A percentile compares a stretch with the other conserved stretches of the same genome.
These are phyloP conservation scores for Clitopilus hobsonii DNA, from an alignment of 768 basidiomycete species.

Conservation along the genomic window DNA sequence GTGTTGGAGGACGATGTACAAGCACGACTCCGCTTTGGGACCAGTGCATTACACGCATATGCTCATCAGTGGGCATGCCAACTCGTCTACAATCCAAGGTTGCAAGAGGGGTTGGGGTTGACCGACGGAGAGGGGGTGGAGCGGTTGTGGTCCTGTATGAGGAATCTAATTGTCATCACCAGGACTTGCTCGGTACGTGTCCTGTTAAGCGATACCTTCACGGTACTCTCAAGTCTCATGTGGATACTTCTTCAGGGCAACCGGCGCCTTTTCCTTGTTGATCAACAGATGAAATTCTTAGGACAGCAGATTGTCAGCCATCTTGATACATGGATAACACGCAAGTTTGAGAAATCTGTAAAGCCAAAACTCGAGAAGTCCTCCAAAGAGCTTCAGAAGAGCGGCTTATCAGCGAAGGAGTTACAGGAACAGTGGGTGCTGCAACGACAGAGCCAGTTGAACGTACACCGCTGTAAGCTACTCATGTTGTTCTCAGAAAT, in stretches of 20 bases:
- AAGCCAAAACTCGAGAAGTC: too few species aligned
- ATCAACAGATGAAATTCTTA: too few species aligned
- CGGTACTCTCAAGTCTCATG: slow-evolving; percentile 18
- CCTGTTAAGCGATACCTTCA: neutral
- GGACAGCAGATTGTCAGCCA: too few species aligned
- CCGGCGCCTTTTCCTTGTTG: too few species aligned
- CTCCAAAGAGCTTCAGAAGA: too few species aligned
- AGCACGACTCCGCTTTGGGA: slow-evolving; percentile 20
- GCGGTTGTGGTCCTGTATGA: slow-evolving; percentile 26
- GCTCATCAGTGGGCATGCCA: slow-evolving; percentile 34
- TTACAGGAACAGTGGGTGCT: too few species aligned
- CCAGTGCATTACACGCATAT: slow-evolving; percentile 34
- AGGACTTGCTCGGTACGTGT: slow-evolving; percentile 23
- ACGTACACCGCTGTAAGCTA: too few species aligned
- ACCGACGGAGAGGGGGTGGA: slow-evolving; percentile 30
- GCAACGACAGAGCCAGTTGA: too few species aligned
- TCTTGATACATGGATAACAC: too few species aligned
- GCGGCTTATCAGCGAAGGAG: too few species aligned
- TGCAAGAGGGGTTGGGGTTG: slow-evolving; percentile 20
- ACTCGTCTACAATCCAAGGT: slow-evolving; percentile 24
- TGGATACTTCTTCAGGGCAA: slow-evolving; percentile 19
- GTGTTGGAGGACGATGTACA: slow-evolving; percentile 15
- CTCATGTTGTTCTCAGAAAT: too few species aligned
- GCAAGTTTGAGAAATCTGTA: too few species aligned
- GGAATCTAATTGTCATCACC: slow-evolving; percentile 28